Percentiles rank a stretch among this genome's conserved stretches.
These are phyloP conservation scores for Diutina sp. DNA, from an alignment of 1,139 yeast genomes.

Conservation along the genomic window DNA sequence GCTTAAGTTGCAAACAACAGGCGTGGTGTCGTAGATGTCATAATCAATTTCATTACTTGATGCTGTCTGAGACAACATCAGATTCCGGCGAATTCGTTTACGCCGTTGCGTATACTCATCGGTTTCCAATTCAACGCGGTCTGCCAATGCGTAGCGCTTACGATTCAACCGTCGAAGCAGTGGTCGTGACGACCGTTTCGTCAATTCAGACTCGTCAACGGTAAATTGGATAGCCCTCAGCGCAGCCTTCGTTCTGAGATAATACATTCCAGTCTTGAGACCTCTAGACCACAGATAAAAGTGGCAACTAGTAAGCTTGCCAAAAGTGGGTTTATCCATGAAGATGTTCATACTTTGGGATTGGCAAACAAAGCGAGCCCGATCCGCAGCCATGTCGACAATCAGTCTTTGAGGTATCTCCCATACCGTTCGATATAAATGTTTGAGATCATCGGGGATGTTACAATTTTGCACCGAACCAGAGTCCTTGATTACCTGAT, in stretches of 20 bases:
- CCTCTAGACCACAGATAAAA: slow-evolving; percentile 21
- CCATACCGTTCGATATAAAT: slow-evolving; percentile 47
- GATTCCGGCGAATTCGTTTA: not conserved
- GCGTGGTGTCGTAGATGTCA: slow-evolving; percentile 7
- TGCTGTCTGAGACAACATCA: not conserved
- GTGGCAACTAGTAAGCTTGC: slow-evolving; percentile 29
- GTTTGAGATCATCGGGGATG: slow-evolving; percentile 39
- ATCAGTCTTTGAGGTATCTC: slow-evolving; percentile 44
- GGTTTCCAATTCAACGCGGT: not conserved
- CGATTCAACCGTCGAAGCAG: not conserved
- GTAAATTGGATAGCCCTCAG: slow-evolving; percentile 52
- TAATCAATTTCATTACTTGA: not conserved
- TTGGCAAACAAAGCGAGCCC: slow-evolving; percentile 48
- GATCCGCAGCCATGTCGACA: slow-evolving; percentile 49
- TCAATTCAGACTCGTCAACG: slow-evolving; percentile 19
- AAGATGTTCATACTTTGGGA: slow-evolving; percentile 49
- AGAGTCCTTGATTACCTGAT: slow-evolving; percentile 36
- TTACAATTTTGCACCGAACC: slow-evolving; percentile 43
- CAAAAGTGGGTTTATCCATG: slow-evolving; percentile 42
- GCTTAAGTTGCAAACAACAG: slow-evolving; percentile 5
- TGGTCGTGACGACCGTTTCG: not conserved
- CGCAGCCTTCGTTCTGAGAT: slow-evolving; percentile 51
- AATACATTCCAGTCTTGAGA: slow-evolving; percentile 52
- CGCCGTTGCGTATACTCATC: not conserved
- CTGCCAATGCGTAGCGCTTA: not conserved